These are phyloP conservation scores for Funneliformis caledonium DNA, from an alignment of 371 early-diverging fungal genomes.

Conservation along the genomic window DNA sequence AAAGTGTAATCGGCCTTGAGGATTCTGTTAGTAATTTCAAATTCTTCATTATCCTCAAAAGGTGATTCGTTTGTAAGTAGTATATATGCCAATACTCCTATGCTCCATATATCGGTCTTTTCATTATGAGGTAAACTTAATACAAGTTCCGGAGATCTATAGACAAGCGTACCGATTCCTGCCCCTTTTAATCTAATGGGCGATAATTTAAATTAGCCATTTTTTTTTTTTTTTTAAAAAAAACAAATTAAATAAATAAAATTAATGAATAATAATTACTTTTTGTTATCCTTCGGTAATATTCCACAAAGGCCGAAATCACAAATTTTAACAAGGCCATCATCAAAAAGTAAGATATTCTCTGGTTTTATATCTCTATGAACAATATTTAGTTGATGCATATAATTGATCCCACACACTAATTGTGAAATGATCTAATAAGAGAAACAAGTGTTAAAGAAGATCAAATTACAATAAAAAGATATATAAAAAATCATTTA, in stretches of 20 bases:
- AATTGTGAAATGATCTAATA: too few relatives aligned
- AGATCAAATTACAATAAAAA: too few relatives aligned
- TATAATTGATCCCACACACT: conserved; percentile 60
- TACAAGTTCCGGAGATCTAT: conserved; percentile 96
- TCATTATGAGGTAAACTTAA: conserved; percentile 80
- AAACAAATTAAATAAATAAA: conserved; percentile 77
- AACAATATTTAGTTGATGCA: conserved; percentile 69
- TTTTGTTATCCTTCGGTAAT: conserved; percentile 63
- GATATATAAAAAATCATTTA: too few relatives aligned
- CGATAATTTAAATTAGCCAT: too few relatives aligned
- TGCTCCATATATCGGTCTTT: conserved; percentile 96
- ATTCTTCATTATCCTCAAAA: conserved; percentile 79
- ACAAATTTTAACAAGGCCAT: conserved; percentile 74
- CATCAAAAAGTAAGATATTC: conserved; percentile 73
- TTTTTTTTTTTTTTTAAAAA: too few relatives aligned
- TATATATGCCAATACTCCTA: conserved; percentile 97
- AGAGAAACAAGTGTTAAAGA: too few relatives aligned
- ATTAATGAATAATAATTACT: conserved; percentile 52
- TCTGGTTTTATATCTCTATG: conserved; percentile 83
- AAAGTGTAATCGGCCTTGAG: conserved; percentile 77
- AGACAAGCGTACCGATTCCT: conserved; percentile 96
- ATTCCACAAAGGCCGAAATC: conserved; percentile 71
- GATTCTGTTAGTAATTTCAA: conserved; percentile 79
- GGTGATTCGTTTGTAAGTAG: conserved; percentile 95
- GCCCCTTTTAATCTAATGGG: conserved; percentile 66